These are phyloP conservation scores for Solanum chaucha DNA, from an alignment of 257 asterid species.

Conservation along the genomic window DNA sequence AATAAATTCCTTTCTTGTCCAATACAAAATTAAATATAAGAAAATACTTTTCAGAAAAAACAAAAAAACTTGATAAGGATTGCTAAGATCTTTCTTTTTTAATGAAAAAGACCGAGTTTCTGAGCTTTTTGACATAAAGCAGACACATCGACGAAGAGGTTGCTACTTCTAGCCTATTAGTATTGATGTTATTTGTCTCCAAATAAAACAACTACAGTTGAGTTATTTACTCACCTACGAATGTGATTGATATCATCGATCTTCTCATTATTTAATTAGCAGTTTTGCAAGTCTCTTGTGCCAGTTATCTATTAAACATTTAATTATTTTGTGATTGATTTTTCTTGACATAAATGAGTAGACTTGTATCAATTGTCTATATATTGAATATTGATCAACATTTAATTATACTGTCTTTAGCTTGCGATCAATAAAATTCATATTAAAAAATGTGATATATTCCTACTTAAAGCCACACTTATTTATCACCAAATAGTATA, in stretches of 20 bases:
- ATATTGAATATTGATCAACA: not conserved
- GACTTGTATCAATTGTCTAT: not conserved
- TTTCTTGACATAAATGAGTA: not conserved
- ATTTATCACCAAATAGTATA: not conserved
- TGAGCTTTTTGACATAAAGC: too few relatives aligned
- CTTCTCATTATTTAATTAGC: not conserved
- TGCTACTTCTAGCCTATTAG: not conserved
- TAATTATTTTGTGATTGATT: too few relatives aligned
- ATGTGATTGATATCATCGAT: not conserved
- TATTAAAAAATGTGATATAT: not conserved
- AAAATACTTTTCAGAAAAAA: too few relatives aligned
- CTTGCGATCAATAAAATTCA: not conserved
- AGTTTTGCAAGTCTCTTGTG: not conserved
- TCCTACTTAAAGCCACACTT: not conserved
- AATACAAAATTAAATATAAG: too few relatives aligned
- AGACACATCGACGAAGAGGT: not conserved
- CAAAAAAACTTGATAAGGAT: too few relatives aligned
- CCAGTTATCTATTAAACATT: not conserved
- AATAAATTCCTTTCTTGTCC: too few relatives aligned
- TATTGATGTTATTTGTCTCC: not conserved
- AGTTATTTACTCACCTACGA: not conserved
- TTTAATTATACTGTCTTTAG: not conserved
- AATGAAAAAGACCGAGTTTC: too few relatives aligned
- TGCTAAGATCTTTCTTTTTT: too few relatives aligned
- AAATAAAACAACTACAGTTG: not conserved